Percentiles rank a stretch among this genome's conserved stretches.
Evolutionary conservation across 805 yeast species (phyloP).

Genomic region (Myxozyma neotropica): DNA sequence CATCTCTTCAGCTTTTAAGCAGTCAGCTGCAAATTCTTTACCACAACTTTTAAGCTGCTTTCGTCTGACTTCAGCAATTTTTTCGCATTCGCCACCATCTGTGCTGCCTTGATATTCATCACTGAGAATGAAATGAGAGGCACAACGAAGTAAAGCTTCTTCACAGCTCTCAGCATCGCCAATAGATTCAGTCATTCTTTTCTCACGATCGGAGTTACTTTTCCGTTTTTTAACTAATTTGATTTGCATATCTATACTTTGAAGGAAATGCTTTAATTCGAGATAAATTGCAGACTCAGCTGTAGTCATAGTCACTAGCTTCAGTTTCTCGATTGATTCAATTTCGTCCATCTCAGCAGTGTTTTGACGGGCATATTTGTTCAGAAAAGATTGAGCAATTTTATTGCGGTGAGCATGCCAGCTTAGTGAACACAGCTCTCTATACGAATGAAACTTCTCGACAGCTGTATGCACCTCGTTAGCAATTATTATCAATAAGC

Average conservation of each 20-base stretch:
- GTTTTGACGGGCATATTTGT: conserved; percentile 15
- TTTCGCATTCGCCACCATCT: conserved; percentile 12
- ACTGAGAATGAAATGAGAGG: conserved; percentile 11
- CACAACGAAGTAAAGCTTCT: conserved; percentile 17
- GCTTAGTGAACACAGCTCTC: conserved; percentile 11
- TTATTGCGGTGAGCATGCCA: conserved; percentile 20
- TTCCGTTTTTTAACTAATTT: neutral
- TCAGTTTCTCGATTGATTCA: neutral
- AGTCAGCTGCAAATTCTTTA: neutral
- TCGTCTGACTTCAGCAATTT: conserved; percentile 3
- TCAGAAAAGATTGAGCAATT: conserved; percentile 12
- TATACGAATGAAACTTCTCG: conserved; percentile 17
- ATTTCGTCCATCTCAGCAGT: conserved; percentile 21
- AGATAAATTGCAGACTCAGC: conserved; percentile 21
- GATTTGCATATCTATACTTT: conserved; percentile 10
- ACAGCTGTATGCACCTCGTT: conserved; percentile 1
- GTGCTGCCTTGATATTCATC: neutral
- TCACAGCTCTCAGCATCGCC: conserved; percentile 14
- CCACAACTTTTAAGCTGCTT: conserved; percentile 5
- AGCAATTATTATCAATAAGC: neutral
- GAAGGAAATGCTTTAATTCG: conserved; percentile 16
- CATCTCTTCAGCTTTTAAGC: conserved; percentile 11
- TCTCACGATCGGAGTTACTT: conserved; percentile 13
- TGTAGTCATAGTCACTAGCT: conserved; percentile 2
- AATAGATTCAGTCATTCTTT: conserved; percentile 2